Percentiles rank a stretch among this genome's conserved stretches.
phyloP scores from a whole-genome alignment of 192 early-diverging fungal species.

The Coemansia sp. region DNA sequence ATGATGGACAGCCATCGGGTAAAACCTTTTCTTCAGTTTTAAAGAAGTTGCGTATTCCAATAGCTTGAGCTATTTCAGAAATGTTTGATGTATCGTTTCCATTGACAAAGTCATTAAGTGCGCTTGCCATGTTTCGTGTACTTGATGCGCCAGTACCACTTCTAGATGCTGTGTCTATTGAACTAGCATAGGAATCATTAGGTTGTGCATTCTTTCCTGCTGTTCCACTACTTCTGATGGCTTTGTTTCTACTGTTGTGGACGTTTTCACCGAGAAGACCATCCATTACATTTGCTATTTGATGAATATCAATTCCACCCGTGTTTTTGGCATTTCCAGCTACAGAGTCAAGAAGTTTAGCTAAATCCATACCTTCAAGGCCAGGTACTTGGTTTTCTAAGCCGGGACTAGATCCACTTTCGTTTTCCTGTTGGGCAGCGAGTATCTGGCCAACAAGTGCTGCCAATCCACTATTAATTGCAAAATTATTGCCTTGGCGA shows the following conservation, averaged over 20 bases:
- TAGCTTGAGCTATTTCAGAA: slow-evolving; percentile 31
- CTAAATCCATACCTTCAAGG: background rate
- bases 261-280: background rate
- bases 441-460: slow-evolving; percentile 29
- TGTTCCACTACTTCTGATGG: background rate
- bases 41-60: slow-evolving; percentile 50
- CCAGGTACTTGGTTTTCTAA: background rate
- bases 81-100: slow-evolving; percentile 35
- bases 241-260: background rate
- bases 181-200: background rate
- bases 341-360: slow-evolving; percentile 11
- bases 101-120: slow-evolving; percentile 37
- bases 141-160: slow-evolving; percentile 5
- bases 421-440: background rate
- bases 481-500: slow-evolving; percentile 10
- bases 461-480: slow-evolving; percentile 29
- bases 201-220: background rate
- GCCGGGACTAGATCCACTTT: background rate
- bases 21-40: slow-evolving; percentile 30
- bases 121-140: slow-evolving; percentile 17
- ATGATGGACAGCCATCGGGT: slow-evolving; percentile 68
- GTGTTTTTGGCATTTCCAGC: slow-evolving; percentile 1
- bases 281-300: slow-evolving; percentile 5
- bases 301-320: background rate
- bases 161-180: slow-evolving; percentile 7